Evolutionary conservation across 495 filamentous ascomycete species (phyloP).

Genomic region (Lophium mytilinum): DNA sequence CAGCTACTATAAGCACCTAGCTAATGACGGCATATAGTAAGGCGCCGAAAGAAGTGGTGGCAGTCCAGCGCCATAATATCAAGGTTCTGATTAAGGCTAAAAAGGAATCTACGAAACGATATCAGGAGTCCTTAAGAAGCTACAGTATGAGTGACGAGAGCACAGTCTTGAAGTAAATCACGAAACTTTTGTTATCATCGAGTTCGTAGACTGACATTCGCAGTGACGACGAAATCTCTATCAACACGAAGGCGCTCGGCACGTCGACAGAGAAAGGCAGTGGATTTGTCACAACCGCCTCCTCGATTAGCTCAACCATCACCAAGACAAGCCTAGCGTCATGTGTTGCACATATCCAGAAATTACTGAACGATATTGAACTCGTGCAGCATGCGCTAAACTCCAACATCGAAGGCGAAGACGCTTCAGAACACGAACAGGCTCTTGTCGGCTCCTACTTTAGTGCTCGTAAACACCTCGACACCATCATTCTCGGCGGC

Average conservation of each 20-base stretch:
- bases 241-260: too few species aligned
- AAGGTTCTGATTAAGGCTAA: constrained; percentile 14
- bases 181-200: too few species aligned
- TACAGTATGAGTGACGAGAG: constrained; percentile 11
- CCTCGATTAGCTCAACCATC: constrained; percentile 14
- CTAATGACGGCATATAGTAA: constrained; percentile 3
- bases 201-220: background rate
- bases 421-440: constrained; percentile 20
- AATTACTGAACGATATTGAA: constrained; percentile 16
- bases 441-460: constrained; percentile 21
- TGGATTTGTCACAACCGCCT: background rate
- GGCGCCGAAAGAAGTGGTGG: constrained; percentile 12
- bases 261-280: background rate
- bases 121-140: constrained; percentile 18
- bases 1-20: too few species aligned
- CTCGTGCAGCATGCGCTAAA: constrained; percentile 5
- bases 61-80: constrained; percentile 19
- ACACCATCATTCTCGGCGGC: constrained; percentile 14
- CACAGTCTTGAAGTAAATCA: background rate
- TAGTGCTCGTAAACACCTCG: constrained; percentile 11
- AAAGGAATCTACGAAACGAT: constrained; percentile 16
- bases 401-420: background rate
- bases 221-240: background rate
- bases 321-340: constrained; percentile 7
- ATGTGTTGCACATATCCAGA: constrained; percentile 18